These are phyloP conservation scores for Komagataella mondaviorum DNA, from an alignment of 805 yeast genomes.

Conservation along the genomic window DNA sequence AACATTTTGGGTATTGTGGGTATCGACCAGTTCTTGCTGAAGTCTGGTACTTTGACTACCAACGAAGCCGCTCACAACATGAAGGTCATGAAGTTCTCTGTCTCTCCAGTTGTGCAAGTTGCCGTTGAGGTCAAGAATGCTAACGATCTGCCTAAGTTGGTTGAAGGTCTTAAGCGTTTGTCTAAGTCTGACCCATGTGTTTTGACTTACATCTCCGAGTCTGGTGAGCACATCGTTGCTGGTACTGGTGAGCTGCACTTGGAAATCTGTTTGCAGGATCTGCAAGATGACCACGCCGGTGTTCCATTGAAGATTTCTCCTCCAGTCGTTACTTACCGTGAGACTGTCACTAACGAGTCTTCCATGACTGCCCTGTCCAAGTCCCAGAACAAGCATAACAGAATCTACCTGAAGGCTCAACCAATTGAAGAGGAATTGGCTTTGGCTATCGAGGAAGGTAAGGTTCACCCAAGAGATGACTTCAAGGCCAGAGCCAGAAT, in stretches of 20 bases:
- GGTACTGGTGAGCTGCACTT: slow-evolving; percentile 99
- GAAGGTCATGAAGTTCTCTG: slow-evolving; percentile 99
- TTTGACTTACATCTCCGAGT: slow-evolving; percentile 68
- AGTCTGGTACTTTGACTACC: slow-evolving; percentile 98
- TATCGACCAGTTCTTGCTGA: slow-evolving; percentile 98
- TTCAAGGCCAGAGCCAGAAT: slow-evolving; percentile 98
- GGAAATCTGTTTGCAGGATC: slow-evolving; percentile 93
- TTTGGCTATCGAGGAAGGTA: slow-evolving; percentile 86
- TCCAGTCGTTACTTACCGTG: slow-evolving; percentile 98
- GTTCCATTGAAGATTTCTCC: slow-evolving; percentile 95
- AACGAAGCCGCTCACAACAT: slow-evolving; percentile 95
- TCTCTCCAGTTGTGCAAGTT: slow-evolving; percentile 98
- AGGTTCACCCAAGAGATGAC: slow-evolving; percentile 90
- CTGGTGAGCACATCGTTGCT: slow-evolving; percentile 99
- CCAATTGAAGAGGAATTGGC: slow-evolving; percentile 92
- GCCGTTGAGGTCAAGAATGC: slow-evolving; percentile 99
- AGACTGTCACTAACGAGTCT: slow-evolving; percentile 90
- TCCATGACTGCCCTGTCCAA: slow-evolving; percentile 93
- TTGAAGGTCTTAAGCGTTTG: slow-evolving; percentile 99
- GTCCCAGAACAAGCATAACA: slow-evolving; percentile 99
- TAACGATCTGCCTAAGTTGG: slow-evolving; percentile 97
- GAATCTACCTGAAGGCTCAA: slow-evolving; percentile 95
- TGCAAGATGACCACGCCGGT: slow-evolving; percentile 99
- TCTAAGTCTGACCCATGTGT: slow-evolving; percentile 99
- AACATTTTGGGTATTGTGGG: slow-evolving; percentile 99